Base-by-base conservation (phyloP, 257 asterid species). In the Solanum boliviense region DNA sequence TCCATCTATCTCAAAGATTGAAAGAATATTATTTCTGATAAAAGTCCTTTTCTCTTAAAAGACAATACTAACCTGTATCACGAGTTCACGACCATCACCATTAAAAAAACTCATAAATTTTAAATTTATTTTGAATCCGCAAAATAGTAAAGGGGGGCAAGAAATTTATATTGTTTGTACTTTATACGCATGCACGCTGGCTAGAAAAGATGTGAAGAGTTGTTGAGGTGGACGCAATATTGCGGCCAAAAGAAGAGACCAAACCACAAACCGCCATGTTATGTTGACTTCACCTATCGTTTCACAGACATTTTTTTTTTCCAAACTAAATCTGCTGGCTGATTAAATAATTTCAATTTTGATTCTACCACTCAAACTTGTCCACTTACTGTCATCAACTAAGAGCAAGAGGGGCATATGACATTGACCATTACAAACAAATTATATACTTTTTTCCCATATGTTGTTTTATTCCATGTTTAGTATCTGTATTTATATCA, bases 151-250 rank as follows among this genome's bases (percentile, higher is more conserved):
- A 13, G 13, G 34, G 3, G 6, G 10, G 0, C 23, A 4, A n/a
- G 27, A 39, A n/a, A 39, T n/a, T 16, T 39, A 78, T 27, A 23
- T 78, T 39, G 62, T 78, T n/a, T 41, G 84, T 41, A 79, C 84
- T 79, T 79, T 44, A 44, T 15, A 39, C 92, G 88, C 92, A 88
- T 88, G 90, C 73, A 85, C 88, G 88, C 90, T 83, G 89, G 84
- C 67, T 65, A 38, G 74, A 73, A 86, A 90, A 78, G 89, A 88
- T 84, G 92, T 87, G 91, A 87, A 68, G 52, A 90, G 90, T 89
- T 27, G 89, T 89, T 90, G 82, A 41, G 74, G 67, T 86, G 89
- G 75, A 56, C 39, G 39, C 88, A 7, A 65, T 56, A 56, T 56
- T 76, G 73, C 86, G 81, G 88, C 89, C 83, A 29, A 29, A 65